Evolutionary conservation across 192 early-diverging fungal species (phyloP), one percentile per base, ranked within the genome.

Genomic region (Coemansia aciculifera): DNA sequence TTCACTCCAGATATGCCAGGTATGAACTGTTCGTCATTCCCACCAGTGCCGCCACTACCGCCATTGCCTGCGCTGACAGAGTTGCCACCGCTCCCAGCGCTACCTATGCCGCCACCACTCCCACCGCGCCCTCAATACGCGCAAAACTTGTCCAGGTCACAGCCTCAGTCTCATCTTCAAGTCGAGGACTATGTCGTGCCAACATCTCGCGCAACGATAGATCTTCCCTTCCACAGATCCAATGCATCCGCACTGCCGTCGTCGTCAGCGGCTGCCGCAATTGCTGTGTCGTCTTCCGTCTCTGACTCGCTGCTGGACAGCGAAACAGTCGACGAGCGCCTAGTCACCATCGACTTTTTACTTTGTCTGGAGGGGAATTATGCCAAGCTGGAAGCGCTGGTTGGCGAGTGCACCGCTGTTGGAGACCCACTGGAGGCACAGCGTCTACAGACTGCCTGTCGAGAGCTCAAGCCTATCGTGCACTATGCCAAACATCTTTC

Each of bases 321-420:
- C 66, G 79, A 82, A 37, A 46, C 67, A 10, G 73, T 77, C 32
- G 79, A 82, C 51, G 74, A 77, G 48, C 73, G 74, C 51, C 57
- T 82, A 37, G 79, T 82, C 15, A 82, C 74, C 43, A 69, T 82
- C 13, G 79, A 82, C 44, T 82, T 82, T 66, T 37, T 82, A 29
- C 69, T 72, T 37, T 77, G 74, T n/a, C 68, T 82, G 32, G 79
- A 82, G 42, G 37, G 68, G 8, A 82, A 70, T 68, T 74, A 71
- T 54, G 56, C 21, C 56, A 82, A 82, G 57, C 44, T 82, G 1
- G 79, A 82, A 39, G 15, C 57, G 1, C 51, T 60, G 7, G 69
- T 82, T 11, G 17, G 66, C 36, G 54, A 60, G 52, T 3, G 15
- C 38, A 24, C 63, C n/a, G 42, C 19, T 29, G n/a, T 17, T 34